Evolutionary conservation across 441 rosid species (phyloP), one percentile per base, ranked within the genome.

Genomic region (Populus hybrid): DNA sequence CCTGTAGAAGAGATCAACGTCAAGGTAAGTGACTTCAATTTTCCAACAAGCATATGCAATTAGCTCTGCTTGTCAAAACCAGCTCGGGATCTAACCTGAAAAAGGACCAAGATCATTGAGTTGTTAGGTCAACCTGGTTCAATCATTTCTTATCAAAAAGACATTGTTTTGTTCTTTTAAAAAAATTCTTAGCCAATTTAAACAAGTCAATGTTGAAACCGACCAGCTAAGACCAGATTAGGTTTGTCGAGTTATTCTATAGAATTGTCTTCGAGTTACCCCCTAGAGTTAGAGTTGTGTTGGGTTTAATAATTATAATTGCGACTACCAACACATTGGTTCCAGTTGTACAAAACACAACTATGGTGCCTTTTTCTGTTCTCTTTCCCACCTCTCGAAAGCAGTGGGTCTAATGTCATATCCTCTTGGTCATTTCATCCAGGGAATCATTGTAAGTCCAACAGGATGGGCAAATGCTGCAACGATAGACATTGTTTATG

Each of bases 401-500:
- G 20, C 20, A 50, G 56, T 4, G 18, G 56, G 20, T 50, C 7
- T 45, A 45, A 45, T 50, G 56, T 50, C n/a, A 50, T 14, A 50
- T 14, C 56, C 56, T 4, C 56, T 4, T 50, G 56, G 20, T 63
- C 84, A 24, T 24, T 24, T 24, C 24, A 24, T 24, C 24, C 24
- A 95, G 99, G 99, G 93, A 33, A 89, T 95, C 68, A 74, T 95
- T 68, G 94, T 92, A 64, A 93, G 87, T 80, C 97, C 99, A 42
- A 93, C 88, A 0, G 99, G 99, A 0, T 95, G 99, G 99, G 98
- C 99, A 63, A 93, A 90, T 80, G 91, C 98, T 65, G 99, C 99
- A 53, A 93, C 98, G 2, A 87, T 93, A 6, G 99, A 95, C 76
- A 84, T 88, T 31, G 82, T 95, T 53, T 95, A 95, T 70, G 99